phyloP scores from a whole-genome alignment of 129 eudicot genomes.

The Lactuca saligna region DNA sequence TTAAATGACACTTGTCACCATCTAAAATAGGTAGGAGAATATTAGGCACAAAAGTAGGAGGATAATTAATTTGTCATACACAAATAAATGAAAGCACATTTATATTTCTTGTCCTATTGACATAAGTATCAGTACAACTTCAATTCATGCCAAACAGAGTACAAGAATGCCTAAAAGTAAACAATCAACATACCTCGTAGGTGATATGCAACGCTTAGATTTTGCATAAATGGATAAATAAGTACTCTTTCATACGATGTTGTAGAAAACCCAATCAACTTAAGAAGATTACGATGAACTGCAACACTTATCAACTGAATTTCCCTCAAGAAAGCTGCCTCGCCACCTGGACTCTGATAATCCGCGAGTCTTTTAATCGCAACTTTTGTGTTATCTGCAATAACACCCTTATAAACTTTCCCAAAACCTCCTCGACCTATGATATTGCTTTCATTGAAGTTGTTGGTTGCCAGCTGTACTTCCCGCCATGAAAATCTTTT shows the following conservation, averaged over 20 bases:
- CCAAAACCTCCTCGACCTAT: conserved; percentile 96
- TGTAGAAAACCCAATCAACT: conserved; percentile 71
- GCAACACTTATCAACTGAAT: conserved; percentile 92
- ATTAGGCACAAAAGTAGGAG: too few species aligned
- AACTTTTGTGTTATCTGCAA: conserved; percentile 68
- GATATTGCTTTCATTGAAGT: conserved; percentile 68
- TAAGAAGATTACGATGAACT: conserved; percentile 82
- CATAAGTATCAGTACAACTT: neutral
- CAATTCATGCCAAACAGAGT: neutral
- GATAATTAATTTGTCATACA: too few species aligned
- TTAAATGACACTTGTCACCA: too few species aligned
- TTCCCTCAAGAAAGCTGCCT: conserved; percentile 90
- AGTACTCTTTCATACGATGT: conserved; percentile 83
- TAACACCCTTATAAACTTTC: conserved; percentile 76
- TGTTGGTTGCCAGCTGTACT: conserved; percentile 80
- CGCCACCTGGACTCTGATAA: conserved; percentile 86
- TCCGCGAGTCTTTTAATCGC: conserved; percentile 82
- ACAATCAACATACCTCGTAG: conserved; percentile 60
- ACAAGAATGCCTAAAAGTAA: neutral
- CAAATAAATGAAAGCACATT: too few species aligned
- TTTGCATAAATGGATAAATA: conserved; percentile 83
- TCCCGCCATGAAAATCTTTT: conserved; percentile 90
- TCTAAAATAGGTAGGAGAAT: too few species aligned
- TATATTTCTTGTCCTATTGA: neutral
- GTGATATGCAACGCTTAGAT: conserved; percentile 83